phyloP scores from a whole-genome alignment of 768 basidiomycete genomes.

The Gloeopeniophorella convolvens region DNA sequence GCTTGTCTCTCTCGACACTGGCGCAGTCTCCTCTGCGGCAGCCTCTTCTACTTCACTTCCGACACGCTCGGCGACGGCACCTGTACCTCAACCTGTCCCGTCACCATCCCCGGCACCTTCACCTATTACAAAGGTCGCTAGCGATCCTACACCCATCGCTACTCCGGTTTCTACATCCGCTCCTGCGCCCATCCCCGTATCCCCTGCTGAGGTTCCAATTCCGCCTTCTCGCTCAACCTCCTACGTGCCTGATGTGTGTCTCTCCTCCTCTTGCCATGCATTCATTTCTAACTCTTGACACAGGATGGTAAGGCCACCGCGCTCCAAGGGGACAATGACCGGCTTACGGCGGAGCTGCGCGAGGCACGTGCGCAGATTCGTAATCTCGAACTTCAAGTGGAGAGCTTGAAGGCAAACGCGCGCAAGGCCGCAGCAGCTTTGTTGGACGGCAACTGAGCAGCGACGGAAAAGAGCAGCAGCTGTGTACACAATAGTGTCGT shows the following conservation, averaged over 20 bases:
- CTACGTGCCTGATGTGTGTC: constrained; percentile 29
- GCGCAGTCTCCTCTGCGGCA: constrained; percentile 35
- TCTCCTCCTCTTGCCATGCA: neutral
- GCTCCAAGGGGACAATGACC: constrained; percentile 52
- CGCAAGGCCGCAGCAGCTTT: constrained; percentile 67
- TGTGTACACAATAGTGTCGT: no score
- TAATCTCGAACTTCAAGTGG: constrained; percentile 77
- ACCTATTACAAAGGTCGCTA: constrained; percentile 10
- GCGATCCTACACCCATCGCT: constrained; percentile 7
- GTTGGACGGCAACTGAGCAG: constrained; percentile 25
- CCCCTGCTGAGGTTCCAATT: constrained; percentile 22
- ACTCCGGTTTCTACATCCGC: no score
- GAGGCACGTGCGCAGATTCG: constrained; percentile 79
- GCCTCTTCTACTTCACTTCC: constrained; percentile 19
- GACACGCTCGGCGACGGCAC: constrained; percentile 23
- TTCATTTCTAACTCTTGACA: neutral
- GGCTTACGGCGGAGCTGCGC: constrained; percentile 58
- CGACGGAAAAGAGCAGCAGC: no score
- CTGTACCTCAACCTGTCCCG: constrained; percentile 28
- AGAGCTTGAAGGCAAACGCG: constrained; percentile 67
- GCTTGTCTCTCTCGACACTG: constrained; percentile 73
- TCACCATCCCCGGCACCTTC: constrained; percentile 24
- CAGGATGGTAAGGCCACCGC: constrained; percentile 21
- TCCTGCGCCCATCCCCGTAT: constrained; percentile 10
- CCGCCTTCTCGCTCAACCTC: constrained; percentile 20